phyloP scores from a whole-genome alignment of 1,284 basidiomycete species.

The Tremellales sp. region DNA sequence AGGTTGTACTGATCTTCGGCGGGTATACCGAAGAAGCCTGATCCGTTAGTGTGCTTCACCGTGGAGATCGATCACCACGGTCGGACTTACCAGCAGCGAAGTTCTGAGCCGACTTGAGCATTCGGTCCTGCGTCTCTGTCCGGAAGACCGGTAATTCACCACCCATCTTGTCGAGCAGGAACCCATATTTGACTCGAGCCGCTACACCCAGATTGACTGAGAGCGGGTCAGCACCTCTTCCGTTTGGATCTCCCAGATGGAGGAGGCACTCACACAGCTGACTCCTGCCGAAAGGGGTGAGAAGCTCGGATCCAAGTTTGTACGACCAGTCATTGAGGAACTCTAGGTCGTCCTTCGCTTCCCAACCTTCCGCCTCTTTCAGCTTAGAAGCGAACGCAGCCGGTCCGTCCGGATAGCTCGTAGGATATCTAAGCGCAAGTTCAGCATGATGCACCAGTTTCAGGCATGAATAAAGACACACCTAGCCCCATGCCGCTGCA shows the following conservation, averaged over 20 bases:
- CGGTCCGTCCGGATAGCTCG: slow-evolving; percentile 31
- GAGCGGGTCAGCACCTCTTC: not conserved
- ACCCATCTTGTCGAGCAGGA: slow-evolving; percentile 44
- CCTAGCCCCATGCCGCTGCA: slow-evolving; percentile 51
- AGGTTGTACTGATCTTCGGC: slow-evolving; percentile 48
- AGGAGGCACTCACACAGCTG: slow-evolving; percentile 44
- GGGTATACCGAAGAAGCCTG: slow-evolving; percentile 49
- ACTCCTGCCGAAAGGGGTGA: slow-evolving; percentile 52
- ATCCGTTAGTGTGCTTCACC: not conserved
- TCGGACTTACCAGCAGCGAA: slow-evolving; percentile 45
- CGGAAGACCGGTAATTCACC: slow-evolving; percentile 49
- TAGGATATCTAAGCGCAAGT: slow-evolving; percentile 33
- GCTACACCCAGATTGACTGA: slow-evolving; percentile 46
- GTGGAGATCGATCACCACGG: not conserved
- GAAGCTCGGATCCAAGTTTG: slow-evolving; percentile 51
- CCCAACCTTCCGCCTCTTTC: slow-evolving; percentile 23
- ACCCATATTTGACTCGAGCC: slow-evolving; percentile 47
- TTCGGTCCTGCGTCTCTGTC: slow-evolving; percentile 51
- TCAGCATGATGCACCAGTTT: not conserved
- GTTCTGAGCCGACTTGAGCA: slow-evolving; percentile 51
- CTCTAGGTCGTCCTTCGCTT: slow-evolving; percentile 41
- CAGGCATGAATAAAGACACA: slow-evolving; percentile 10
- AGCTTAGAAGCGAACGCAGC: slow-evolving; percentile 31
- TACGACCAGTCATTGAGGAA: slow-evolving; percentile 53
- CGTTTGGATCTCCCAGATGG: not conserved